These are phyloP conservation scores for Linderniella brevidens DNA, from an alignment of 257 asterid species.

Conservation along the genomic window DNA sequence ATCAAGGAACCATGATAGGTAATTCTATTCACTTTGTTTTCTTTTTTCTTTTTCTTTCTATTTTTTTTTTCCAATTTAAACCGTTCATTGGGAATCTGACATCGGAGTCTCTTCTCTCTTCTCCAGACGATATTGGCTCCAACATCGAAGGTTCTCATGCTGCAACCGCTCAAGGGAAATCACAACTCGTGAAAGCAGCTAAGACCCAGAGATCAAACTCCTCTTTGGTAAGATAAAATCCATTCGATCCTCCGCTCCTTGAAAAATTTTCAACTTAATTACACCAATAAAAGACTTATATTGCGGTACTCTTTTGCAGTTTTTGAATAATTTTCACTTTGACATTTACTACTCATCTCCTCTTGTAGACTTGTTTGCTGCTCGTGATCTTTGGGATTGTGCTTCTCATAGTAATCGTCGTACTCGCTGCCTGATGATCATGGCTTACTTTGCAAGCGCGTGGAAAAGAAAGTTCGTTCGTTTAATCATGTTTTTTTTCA, in stretches of 20 bases:
- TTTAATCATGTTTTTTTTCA: too few species aligned
- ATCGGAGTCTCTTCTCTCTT: conserved; percentile 5
- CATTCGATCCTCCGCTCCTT: too few species aligned
- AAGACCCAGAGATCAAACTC: conserved; percentile 82
- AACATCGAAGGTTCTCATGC: conserved; percentile 74
- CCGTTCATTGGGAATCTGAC: too few species aligned
- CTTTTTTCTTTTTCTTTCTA: too few species aligned
- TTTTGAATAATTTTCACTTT: conserved; percentile 1
- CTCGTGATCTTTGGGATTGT: conserved; percentile 75
- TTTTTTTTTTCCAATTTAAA: too few species aligned
- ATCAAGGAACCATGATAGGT: conserved; percentile 10
- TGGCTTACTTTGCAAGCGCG: too few species aligned
- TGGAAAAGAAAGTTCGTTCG: not conserved
- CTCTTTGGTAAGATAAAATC: conserved; percentile 70
- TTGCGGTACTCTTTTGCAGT: not conserved
- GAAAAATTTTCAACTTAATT: not conserved
- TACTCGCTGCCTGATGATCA: conserved; percentile 50
- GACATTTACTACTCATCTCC: not conserved
- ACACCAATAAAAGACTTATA: too few species aligned
- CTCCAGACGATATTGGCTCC: conserved; percentile 71
- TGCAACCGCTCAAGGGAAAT: conserved; percentile 74
- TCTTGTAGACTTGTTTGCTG: conserved; percentile 71
- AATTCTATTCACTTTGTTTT: not conserved
- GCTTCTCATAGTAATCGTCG: conserved; percentile 63
- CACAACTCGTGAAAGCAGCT: conserved; percentile 82